These are phyloP conservation scores for Globisporangium solare DNA, from an alignment of 352 stramenopile genomes.

Conservation along the genomic window DNA sequence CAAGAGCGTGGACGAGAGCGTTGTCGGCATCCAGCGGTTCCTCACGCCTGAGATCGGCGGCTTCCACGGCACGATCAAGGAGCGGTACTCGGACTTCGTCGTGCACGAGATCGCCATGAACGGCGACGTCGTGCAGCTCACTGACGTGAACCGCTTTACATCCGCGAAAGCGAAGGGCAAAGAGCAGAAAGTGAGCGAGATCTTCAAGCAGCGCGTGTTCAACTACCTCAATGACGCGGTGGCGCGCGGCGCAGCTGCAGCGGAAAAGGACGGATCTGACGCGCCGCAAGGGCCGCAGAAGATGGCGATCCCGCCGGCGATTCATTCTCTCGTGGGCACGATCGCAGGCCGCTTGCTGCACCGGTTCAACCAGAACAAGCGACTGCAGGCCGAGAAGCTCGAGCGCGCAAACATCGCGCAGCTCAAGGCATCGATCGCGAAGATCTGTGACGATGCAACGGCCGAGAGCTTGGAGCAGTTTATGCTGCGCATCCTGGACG, in stretches of 20 bases:
- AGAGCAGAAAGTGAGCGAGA: constrained; percentile 61
- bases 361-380: constrained; percentile 64
- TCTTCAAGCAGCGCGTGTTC: constrained; percentile 77
- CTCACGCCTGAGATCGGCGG: constrained; percentile 50
- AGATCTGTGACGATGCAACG: constrained; percentile 40
- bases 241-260: constrained; percentile 12
- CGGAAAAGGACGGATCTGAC: not conserved
- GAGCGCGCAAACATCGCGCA: constrained; percentile 39
- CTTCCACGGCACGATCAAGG: constrained; percentile 86
- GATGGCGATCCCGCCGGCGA: constrained; percentile 28
- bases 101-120: constrained; percentile 78
- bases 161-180: constrained; percentile 25
- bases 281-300: constrained; percentile 13
- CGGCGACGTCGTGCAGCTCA: constrained; percentile 55
- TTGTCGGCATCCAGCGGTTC: constrained; percentile 74
- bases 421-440: constrained; percentile 34
- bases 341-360: constrained; percentile 51
- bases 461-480: constrained; percentile 36
- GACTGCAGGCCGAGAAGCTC: constrained; percentile 21
- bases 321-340: constrained; percentile 57
- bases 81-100: constrained; percentile 91
- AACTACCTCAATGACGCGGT: constrained; percentile 45
- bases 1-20: constrained; percentile 69
- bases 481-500: constrained; percentile 36
- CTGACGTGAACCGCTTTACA: constrained; percentile 50